Conservation (phyloP, 2,329 filamentous ascomycete species). For the Alternaria panax region DNA sequence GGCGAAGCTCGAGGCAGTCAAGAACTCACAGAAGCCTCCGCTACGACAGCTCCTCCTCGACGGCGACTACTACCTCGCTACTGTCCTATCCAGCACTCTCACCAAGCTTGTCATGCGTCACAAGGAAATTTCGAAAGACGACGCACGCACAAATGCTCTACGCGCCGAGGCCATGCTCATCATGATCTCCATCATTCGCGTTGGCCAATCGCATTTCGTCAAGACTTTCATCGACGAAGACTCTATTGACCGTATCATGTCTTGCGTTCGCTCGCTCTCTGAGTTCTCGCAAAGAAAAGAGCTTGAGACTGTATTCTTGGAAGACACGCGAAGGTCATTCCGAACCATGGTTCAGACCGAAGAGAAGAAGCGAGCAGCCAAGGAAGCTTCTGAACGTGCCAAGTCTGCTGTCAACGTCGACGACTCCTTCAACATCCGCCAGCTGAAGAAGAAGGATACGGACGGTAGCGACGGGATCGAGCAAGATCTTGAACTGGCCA, state of each 20-base stretch:
- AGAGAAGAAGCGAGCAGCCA: conserved; percentile 96
- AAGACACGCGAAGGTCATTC: conserved; percentile 96
- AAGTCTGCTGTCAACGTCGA: conserved; percentile 96
- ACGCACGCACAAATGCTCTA: conserved; percentile 88
- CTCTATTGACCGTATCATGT: conserved; percentile 98
- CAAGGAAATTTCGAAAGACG: conserved; percentile 86
- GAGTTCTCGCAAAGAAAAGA: conserved; percentile 91
- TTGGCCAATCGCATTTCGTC: conserved; percentile 98
- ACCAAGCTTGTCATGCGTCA: conserved; percentile 99
- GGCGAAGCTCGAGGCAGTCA: conserved; percentile 93
- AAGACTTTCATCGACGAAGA: conserved; percentile 98
- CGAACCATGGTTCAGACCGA: conserved; percentile 96
- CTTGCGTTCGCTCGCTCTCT: conserved; percentile 88
- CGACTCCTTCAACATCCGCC: conserved; percentile 90
- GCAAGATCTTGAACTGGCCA: conserved; percentile 90
- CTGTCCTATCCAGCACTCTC: conserved; percentile 92
- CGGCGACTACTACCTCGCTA: conserved; percentile 94
- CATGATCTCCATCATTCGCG: conserved; percentile 98
- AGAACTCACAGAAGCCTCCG: conserved; percentile 94
- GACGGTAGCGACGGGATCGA: conserved; percentile 88
- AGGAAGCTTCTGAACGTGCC: conserved; percentile 89
- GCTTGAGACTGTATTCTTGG: conserved; percentile 88
- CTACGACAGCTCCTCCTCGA: conserved; percentile 90
- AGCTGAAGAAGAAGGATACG: conserved; percentile 83
- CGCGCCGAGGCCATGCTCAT: conserved; percentile 98